phyloP scores from a whole-genome alignment of 176 grass and related monocot species.

The Pharus latifolius region DNA sequence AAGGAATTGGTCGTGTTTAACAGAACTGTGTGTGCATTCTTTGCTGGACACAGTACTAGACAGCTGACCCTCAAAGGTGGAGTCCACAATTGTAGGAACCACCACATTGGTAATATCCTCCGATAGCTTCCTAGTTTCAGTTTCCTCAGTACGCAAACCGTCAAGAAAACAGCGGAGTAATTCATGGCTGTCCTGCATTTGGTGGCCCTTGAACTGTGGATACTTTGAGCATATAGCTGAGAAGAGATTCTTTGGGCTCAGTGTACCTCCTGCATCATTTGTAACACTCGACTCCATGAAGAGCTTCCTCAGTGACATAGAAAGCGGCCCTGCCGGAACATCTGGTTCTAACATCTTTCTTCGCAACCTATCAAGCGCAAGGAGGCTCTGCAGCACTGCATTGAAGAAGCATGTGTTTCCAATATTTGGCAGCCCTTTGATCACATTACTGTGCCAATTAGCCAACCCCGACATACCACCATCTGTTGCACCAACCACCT shows the following conservation, averaged over 20 bases:
- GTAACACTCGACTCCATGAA: constrained; percentile 63
- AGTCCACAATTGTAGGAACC: constrained; percentile 53
- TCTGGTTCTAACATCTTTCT: constrained; percentile 50
- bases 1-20: constrained; percentile 80
- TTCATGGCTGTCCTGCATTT: constrained; percentile 97
- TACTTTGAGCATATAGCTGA: constrained; percentile 68
- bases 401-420: constrained; percentile 98
- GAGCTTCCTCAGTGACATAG: constrained; percentile 72
- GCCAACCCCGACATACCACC: not conserved
- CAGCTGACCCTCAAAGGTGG: constrained; percentile 75
- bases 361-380: constrained; percentile 63
- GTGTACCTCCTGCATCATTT: constrained; percentile 47
- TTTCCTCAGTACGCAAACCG: constrained; percentile 65
- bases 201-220: constrained; percentile 77
- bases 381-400: constrained; percentile 75
- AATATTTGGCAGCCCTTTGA: constrained; percentile 77
- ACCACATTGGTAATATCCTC: constrained; percentile 17
- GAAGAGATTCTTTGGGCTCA: constrained; percentile 85
- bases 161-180: constrained; percentile 89
- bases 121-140: constrained; percentile 36
- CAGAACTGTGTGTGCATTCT: constrained; percentile 67
- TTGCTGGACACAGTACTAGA: constrained; percentile 79
- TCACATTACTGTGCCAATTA: constrained; percentile 31
- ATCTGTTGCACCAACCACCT: not conserved
- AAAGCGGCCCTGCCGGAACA: constrained; percentile 40